Conservation (phyloP, 1,284 basidiomycete species). For the Microbotryum scabiosae region DNA sequence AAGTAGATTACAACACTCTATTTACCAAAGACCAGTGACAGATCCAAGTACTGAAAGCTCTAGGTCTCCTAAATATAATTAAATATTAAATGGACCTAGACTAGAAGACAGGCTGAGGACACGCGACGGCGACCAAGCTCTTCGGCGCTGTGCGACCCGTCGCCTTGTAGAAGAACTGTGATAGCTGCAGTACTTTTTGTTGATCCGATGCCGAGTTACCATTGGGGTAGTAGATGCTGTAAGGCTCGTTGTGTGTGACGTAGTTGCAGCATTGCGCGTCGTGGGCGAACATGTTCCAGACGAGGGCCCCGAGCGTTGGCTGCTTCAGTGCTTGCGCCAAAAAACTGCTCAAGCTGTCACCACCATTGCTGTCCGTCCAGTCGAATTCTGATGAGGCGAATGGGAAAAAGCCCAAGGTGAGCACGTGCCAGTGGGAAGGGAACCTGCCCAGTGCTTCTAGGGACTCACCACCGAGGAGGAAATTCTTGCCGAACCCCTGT, state of each 20-base stretch:
- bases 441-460: neutral
- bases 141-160: no score
- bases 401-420: neutral
- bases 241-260: neutral
- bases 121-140: no score
- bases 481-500: conserved; percentile 7
- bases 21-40: no score
- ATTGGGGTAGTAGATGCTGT: no score
- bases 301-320: conserved; percentile 1
- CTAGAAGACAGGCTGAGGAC: no score
- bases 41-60: no score
- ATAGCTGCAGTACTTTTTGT: no score
- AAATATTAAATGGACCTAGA: no score
- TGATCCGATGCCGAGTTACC: no score
- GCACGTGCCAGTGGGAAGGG: neutral
- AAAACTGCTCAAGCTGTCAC: neutral
- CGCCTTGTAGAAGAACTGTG: no score
- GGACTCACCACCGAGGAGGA: conserved; percentile 9
- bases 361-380: neutral
- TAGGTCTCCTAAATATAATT: no score
- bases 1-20: no score
- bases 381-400: neutral
- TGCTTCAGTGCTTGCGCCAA: neutral
- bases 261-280: conserved; percentile 13
- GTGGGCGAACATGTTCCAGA: conserved; percentile 1